Evolutionary conservation across 345 rosid species (phyloP), one percentile per base, ranked within the genome.

Genomic region (Eucalyptus marginata): DNA sequence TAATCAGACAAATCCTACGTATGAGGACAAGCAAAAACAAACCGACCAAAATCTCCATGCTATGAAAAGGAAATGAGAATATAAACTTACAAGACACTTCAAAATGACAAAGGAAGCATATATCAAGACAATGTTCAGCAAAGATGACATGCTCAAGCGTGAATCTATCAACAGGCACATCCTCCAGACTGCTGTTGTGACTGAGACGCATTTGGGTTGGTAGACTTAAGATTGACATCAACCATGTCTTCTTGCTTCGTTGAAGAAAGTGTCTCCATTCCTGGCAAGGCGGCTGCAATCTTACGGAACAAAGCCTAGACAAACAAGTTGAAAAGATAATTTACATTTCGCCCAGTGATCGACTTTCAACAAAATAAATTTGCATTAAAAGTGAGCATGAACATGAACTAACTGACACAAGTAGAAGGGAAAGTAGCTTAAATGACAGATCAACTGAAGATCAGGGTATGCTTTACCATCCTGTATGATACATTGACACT

Each of bases 211-310:
- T 95, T 95, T 76, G 97, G 62, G 88, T 96, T 95, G 87, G 96
- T 92, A 40, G 99, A 95, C 93, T 94, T 96, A 85, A 97, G 98
- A 92, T 97, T 97, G 56, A 97, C 99, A 88, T 97, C 98, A 86
- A 97, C 99, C 99, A 96, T 94, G 88, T 96, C 99, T 90, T 97
- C 99, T 91, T 95, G 98, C 93, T 95, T 96, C 22, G 97, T 95
- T 59, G 98, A 96, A 59, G 98, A 95, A 87, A 97, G 94, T 86
- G 99, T 96, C 90, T 97, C 99, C 98, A 96, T 97, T 87, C 99
- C 99, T 0, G 99, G 99, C 86, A 97, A 94, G 81, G 99, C 99
- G 86, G 97, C 97, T 36, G 98, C 99, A 88, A 97, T 97, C 93
- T 97, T 97, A 88, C 98, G 94, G 89, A 96, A 96, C 46, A 96